These are phyloP conservation scores for Ophiostoma sp. DNA, from an alignment of 2,329 filamentous ascomycete genomes.

Conservation along the genomic window DNA sequence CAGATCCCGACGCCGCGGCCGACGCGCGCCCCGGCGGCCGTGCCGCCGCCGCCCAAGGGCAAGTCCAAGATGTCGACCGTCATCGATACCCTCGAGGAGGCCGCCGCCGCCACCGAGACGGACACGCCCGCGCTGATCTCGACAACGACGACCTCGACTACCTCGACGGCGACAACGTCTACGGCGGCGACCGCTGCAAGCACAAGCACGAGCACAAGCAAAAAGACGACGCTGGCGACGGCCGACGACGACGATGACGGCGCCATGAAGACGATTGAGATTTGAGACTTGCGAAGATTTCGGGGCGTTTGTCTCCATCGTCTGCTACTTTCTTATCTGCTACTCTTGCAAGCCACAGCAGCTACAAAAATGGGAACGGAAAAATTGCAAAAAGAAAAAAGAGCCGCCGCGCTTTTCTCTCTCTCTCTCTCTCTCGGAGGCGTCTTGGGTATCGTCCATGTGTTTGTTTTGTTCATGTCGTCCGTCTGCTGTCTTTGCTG, in stretches of 20 bases:
- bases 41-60: slow-evolving; percentile 17
- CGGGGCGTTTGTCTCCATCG: too few species aligned
- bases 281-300: neutral
- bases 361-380: too few species aligned
- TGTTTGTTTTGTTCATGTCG: neutral
- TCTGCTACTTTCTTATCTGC: too few species aligned
- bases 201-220: slow-evolving; percentile 7
- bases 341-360: too few species aligned
- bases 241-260: slow-evolving; percentile 2
- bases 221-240: neutral
- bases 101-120: neutral
- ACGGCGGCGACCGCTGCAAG: neutral
- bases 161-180: neutral
- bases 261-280: slow-evolving; percentile 19
- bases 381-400: too few species aligned
- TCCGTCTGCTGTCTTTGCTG: neutral
- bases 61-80: slow-evolving; percentile 15
- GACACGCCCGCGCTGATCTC: neutral
- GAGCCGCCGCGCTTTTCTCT: too few species aligned
- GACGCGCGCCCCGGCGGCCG: neutral
- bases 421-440: too few species aligned
- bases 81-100: slow-evolving; percentile 11
- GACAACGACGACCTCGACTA: neutral
- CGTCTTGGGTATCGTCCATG: neutral
- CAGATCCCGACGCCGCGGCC: slow-evolving; percentile 43